Evolutionary conservation across 352 stramenopile species (phyloP).

Genomic region (Detonula confervacea): DNA sequence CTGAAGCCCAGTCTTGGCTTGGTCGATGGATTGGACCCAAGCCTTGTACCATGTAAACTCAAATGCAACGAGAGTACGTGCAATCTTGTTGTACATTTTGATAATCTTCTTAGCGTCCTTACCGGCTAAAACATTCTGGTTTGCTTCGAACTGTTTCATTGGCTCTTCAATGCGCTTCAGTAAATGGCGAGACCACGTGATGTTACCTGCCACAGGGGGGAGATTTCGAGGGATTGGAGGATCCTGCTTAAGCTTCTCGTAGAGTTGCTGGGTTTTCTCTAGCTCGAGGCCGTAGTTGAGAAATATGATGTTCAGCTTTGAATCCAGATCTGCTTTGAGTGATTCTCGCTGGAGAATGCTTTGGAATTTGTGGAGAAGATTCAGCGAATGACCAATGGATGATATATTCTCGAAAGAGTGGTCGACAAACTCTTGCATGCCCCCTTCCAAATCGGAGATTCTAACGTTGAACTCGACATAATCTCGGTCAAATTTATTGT

Average conservation of each 20-base stretch:
- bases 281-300: constrained; percentile 98
- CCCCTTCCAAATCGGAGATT: constrained; percentile 95
- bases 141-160: constrained; percentile 99
- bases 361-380: constrained; percentile 97
- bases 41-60: constrained; percentile 99
- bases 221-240: constrained; percentile 96
- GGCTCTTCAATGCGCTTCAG: constrained; percentile 98
- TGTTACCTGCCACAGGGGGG: constrained; percentile 97
- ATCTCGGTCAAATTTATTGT: constrained; percentile 97
- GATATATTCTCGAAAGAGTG: constrained; percentile 98
- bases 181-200: constrained; percentile 97
- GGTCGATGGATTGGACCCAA: constrained; percentile 98
- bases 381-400: constrained; percentile 96
- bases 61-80: constrained; percentile 96
- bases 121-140: constrained; percentile 93
- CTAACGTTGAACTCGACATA: constrained; percentile 93
- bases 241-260: constrained; percentile 98
- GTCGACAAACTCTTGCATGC: constrained; percentile 99
- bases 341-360: constrained; percentile 96
- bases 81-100: constrained; percentile 99
- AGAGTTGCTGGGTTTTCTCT: constrained; percentile 97
- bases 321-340: constrained; percentile 97
- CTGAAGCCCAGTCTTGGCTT: constrained; percentile 96
- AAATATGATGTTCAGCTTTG: constrained; percentile 98
- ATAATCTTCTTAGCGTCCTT: constrained; percentile 98